These are phyloP conservation scores for Lachnellula occidentalis DNA, from an alignment of 2,329 filamentous ascomycete genomes.

Conservation along the genomic window DNA sequence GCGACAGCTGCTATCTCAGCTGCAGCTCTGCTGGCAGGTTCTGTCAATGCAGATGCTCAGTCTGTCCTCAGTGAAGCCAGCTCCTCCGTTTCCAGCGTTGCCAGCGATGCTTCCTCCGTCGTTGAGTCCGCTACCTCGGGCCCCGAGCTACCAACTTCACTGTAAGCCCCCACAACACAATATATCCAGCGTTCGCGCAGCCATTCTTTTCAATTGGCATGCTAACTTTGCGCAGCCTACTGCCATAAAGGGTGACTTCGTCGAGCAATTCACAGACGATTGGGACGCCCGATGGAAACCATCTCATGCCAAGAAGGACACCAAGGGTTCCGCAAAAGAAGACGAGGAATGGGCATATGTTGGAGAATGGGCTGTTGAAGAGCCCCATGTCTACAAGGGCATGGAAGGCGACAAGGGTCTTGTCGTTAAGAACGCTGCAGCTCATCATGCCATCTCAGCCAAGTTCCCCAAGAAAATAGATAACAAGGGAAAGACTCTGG, in stretches of 20 bases:
- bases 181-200: not conserved
- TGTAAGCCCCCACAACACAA: conserved; percentile 49
- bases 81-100: conserved; percentile 32
- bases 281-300: conserved; percentile 93
- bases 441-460: conserved; percentile 98
- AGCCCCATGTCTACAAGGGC: conserved; percentile 83
- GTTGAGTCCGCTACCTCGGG: conserved; percentile 50
- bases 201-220: conserved; percentile 22
- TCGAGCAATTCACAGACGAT: conserved; percentile 97
- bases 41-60: conserved; percentile 62
- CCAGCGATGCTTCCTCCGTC: conserved; percentile 36
- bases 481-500: conserved; percentile 94
- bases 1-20: conserved; percentile 70
- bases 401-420: conserved; percentile 94
- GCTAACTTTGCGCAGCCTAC: conserved; percentile 59
- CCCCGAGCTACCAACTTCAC: conserved; percentile 73
- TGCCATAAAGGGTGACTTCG: conserved; percentile 82
- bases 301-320: conserved; percentile 94
- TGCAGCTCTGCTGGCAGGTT: conserved; percentile 66
- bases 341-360: conserved; percentile 95
- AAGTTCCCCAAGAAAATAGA: conserved; percentile 96
- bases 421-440: conserved; percentile 95
- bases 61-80: conserved; percentile 45
- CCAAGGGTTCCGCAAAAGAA: conserved; percentile 57
- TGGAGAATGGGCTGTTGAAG: conserved; percentile 94